A percentile compares a stretch with the other conserved stretches of the same genome.
Conservation (phyloP, 192 early-diverging fungal species). For the Backusella tuberculispora region DNA sequence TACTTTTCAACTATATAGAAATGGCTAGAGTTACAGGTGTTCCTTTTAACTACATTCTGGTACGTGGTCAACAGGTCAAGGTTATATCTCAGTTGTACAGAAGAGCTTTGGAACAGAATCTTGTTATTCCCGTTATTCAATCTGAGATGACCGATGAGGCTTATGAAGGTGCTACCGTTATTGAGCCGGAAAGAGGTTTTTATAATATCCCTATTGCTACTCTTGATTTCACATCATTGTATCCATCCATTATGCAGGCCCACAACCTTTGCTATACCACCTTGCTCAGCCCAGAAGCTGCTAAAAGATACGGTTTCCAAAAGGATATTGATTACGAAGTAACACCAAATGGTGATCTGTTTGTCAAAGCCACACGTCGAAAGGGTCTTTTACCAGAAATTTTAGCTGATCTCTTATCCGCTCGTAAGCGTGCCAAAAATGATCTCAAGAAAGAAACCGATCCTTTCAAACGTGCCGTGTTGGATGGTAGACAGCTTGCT, state of each 20-base stretch:
- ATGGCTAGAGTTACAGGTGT: conserved; percentile 99
- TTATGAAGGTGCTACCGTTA: conserved; percentile 95
- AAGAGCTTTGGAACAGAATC: conserved; percentile 76
- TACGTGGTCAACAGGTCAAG: conserved; percentile 96
- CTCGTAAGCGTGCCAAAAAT: conserved; percentile 90
- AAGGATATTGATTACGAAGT: conserved; percentile 84
- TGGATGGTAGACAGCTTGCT: conserved; percentile 96
- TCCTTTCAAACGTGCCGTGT: conserved; percentile 90
- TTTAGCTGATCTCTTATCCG: conserved; percentile 85
- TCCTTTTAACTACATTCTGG: conserved; percentile 91
- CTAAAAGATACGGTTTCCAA: conserved; percentile 67
- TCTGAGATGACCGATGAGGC: conserved; percentile 81
- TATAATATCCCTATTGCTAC: conserved; percentile 97
- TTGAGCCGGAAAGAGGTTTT: conserved; percentile 93
- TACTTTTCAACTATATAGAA: conserved; percentile 94
- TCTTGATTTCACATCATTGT: conserved; percentile 97
- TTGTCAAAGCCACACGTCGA: conserved; percentile 74
- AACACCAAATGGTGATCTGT: conserved; percentile 92
- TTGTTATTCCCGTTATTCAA: conserved; percentile 89
- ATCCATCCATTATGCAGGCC: conserved; percentile 99
- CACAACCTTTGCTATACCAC: conserved; percentile 99
- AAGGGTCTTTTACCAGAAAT: conserved; percentile 90
- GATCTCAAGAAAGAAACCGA: conserved; percentile 97
- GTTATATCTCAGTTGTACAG: conserved; percentile 97
- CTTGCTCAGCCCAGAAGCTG: conserved; percentile 58